These are phyloP conservation scores for Wickerhamiella kurtzmanii DNA, from an alignment of 805 yeast genomes.

Conservation along the genomic window DNA sequence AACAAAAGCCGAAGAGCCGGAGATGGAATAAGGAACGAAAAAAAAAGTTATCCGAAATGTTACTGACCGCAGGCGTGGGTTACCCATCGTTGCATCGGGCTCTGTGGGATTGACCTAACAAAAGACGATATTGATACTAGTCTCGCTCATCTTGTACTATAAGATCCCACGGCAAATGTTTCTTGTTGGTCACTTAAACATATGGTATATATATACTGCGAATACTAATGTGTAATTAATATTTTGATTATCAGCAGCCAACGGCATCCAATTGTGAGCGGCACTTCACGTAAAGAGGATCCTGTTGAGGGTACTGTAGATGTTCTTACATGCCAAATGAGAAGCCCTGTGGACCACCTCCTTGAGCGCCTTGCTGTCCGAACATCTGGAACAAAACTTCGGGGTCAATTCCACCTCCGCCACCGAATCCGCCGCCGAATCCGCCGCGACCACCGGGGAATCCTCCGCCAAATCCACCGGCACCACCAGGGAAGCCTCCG, in stretches of 20 bases:
- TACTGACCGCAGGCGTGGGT: too few species aligned
- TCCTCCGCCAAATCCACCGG: constrained; percentile 40
- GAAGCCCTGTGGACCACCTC: not conserved
- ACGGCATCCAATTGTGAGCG: too few species aligned
- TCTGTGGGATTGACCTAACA: too few species aligned
- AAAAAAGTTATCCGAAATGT: not conserved
- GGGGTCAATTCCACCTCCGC: not conserved
- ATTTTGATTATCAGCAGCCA: too few species aligned
- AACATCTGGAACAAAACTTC: constrained; percentile 28
- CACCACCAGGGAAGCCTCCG: constrained; percentile 48
- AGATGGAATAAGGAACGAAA: not conserved
- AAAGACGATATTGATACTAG: too few species aligned
- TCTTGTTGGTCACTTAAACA: not conserved
- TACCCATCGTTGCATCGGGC: too few species aligned
- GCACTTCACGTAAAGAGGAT: too few species aligned
- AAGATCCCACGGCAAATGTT: not conserved
- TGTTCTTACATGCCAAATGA: not conserved
- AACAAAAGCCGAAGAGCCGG: too few species aligned
- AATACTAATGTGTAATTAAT: not conserved
- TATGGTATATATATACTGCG: not conserved
- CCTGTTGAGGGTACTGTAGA: too few species aligned
- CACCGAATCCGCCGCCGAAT: constrained; percentile 5
- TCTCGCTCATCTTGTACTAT: not conserved
- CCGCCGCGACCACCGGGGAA: constrained; percentile 23
- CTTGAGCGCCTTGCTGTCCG: constrained; percentile 18